Evolutionary conservation across 2,329 filamentous ascomycete species (phyloP).

Genomic region (Hymenoscyphus linearis): DNA sequence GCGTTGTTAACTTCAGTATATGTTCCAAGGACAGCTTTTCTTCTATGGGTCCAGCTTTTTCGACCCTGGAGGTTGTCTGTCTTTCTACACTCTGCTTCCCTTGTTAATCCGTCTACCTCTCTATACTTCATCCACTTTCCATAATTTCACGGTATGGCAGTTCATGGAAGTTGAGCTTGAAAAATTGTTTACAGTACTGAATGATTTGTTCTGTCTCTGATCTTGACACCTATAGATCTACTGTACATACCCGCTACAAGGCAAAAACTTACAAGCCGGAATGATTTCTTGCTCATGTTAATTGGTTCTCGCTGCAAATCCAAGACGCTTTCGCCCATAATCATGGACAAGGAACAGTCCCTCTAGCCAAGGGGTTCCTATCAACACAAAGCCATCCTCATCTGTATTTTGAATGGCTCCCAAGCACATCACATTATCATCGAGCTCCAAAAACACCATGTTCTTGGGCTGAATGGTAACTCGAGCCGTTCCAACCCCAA

Average conservation of each 20-base stretch:
- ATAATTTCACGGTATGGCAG: too few species aligned
- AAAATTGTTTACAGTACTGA: too few species aligned
- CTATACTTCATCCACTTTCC: too few species aligned
- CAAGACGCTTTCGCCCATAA: slow-evolving; percentile 17
- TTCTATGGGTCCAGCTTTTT: too few species aligned
- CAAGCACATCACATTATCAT: slow-evolving; percentile 19
- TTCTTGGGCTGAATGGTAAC: slow-evolving; percentile 30
- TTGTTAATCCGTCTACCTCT: too few species aligned
- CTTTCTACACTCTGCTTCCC: too few species aligned
- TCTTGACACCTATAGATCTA: not conserved
- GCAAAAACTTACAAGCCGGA: not conserved
- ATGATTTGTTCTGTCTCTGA: too few species aligned
- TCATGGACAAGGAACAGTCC: slow-evolving; percentile 24
- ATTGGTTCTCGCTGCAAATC: slow-evolving; percentile 14
- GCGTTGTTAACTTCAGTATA: too few species aligned
- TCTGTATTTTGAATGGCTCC: slow-evolving; percentile 20
- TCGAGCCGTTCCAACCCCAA: slow-evolving; percentile 28
- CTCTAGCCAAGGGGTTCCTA: slow-evolving; percentile 17
- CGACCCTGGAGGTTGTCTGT: too few species aligned
- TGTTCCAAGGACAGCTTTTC: too few species aligned
- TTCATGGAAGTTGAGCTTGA: too few species aligned
- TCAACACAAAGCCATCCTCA: slow-evolving; percentile 12
- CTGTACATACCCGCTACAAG: not conserved
- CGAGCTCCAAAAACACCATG: slow-evolving; percentile 29
- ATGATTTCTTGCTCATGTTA: not conserved